Base-by-base conservation (phyloP, 1,284 basidiomycete species). In the Cryptococcus depauperatus region DNA sequence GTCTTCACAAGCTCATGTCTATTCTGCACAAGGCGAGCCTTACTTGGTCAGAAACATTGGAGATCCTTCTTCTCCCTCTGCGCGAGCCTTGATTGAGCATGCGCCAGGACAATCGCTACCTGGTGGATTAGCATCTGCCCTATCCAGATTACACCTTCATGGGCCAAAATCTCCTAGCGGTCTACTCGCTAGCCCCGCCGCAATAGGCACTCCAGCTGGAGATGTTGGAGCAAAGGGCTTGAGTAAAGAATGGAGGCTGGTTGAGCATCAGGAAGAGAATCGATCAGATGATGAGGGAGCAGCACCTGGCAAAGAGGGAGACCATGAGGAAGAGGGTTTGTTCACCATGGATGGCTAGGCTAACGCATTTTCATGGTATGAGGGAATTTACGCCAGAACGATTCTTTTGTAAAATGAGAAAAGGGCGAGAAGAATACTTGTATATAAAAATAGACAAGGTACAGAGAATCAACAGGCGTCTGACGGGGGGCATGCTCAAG, bases 31-130 rank as follows among this genome's bases (percentile, higher is more conserved):
- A 22, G 28, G 25, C 30, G 34, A 44, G 37, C 56, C 58, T 14
- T 62, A 53, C 54, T 51, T 56, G 27, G 42, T 62, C 41, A 50
- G 59, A 48, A 53, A 51, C 28, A 47, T 47, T 13, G 51, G 37
- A 34, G 59, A 62, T 46, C 65, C 57, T 19, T 62, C 51, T 30
- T 66, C 55, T 34, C 68, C 59, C 21, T 57, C 64, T 1, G 29
- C 59, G 1, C 55, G 58, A 14, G 70, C 63, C 3, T 51, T 70
- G 21, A 58, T 64, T 30, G 59, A 68, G 38, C 70, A 71, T 48
- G 64, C 68, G 1, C 70, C 70, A 5, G 70, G 70, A 27, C 66
- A 69, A 47, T 61, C 57, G 13, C 47, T 71, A 22, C 70, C 70
- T 25, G 67, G 67, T 22, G 70, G 70, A 10, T 47, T 71, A 5